Base-by-base conservation (phyloP, 345 rosid genomes). In the Boechera retrofracta region DNA sequence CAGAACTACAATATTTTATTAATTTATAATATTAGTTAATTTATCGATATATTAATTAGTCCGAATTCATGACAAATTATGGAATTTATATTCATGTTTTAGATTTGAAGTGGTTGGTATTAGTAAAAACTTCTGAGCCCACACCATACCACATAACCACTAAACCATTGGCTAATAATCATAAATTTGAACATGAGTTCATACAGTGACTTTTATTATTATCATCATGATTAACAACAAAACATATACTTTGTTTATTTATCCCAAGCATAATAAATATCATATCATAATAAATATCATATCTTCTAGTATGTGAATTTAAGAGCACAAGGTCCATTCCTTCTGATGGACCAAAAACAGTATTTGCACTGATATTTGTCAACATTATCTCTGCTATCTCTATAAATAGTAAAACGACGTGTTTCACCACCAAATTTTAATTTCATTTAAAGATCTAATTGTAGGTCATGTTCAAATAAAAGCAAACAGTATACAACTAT, bases 231-330 rank as follows among this genome's bases (percentile, higher is more conserved):
- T 21, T 21, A 21, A 21, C 21, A 21, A 21, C 21, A 21, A 21
- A 21, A 21, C 21, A 21, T 21, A 21, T 21, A 21, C 21, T 21
- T 21, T 21, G 21, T 21, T 21, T 58, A 58, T 58, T 9, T 7
- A 45, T 69, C 32, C 74, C 55, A 70, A 70, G 65, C 0, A 42
- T 70, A 57, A 70, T 65, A 70, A 18, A 44, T 6, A 57, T 70
- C 55, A 70, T 3, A 70, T 29, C 12, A 42, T 70, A 57, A 70
- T 65, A 70, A 18, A 44, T 6, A 57, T 70, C 55, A 70, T 3
- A 70, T 29, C 12, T 57, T 16, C 2, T 0, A 0, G 64, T 70
- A 2, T 11, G 32, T 6, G 54, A 15, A 69, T 42, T 16, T 21
- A 4, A 67, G 9, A 52, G 48, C 60, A 52, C 72, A 51, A 36